Evolutionary conservation across 192 early-diverging fungal species (phyloP), one percentile per base, ranked within the genome.

Genomic region (Coemansia sp.): DNA sequence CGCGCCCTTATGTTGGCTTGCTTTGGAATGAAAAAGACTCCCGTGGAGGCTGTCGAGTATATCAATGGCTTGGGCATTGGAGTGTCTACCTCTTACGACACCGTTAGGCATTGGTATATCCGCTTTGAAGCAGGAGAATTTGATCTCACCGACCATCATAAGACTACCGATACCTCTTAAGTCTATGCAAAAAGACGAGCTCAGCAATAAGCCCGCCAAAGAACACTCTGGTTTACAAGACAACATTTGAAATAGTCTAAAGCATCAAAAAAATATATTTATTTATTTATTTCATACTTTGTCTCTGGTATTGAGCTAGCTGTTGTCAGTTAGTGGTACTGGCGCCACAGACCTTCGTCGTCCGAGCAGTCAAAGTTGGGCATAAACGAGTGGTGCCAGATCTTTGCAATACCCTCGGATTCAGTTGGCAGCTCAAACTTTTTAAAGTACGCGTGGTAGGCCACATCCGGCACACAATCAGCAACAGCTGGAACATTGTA

Each of bases 361-460:
- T 49, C 40, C 4, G 67, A 37, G 10, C 64, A 63, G 37, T 64
- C 59, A 52, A 84, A 84, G 9, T 1, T 40, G 6, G 81, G 76
- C 10, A 73, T 23, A 64, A 84, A 84, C 13, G 63, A 33, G 57
- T 78, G 70, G 17, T 42, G 38, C 26, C 78, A 40, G 1, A 84
- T 38, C 13, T 19, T 62, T 0, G 69, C 35, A 26, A 84, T 72
- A 7, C 76, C 81, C 30, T 84, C 81, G 0, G 63, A 33, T 11
- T 38, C 35, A 2, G 14, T 46, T 0, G 81, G 81, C 47, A 64
- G 19, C 13, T 32, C 47, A 28, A 84, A 64, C n/a, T 66, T 62
- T 65, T 84, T 84, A 43, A 75, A 84, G 49, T 62, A 84, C 63
- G 62, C 57, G 64, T 84, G 65, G 62, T 67, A 77, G 1, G 81